Conservation (phyloP, 2,329 filamentous ascomycete genomes). For the Trichoderma sp. region DNA sequence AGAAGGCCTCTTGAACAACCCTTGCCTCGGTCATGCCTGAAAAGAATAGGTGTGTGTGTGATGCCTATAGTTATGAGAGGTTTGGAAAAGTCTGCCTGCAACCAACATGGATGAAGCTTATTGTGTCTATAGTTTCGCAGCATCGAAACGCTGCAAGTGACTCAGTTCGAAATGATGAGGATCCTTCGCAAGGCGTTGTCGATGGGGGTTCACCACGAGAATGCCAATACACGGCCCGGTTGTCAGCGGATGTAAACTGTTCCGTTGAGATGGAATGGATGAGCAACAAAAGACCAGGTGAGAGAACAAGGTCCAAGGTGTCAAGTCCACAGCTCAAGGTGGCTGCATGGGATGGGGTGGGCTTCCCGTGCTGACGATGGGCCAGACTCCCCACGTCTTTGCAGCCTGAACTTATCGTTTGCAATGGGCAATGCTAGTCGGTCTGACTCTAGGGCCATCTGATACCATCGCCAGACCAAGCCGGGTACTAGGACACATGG, state of each 20-base stretch:
- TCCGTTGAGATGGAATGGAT: background rate
- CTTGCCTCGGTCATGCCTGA: background rate
- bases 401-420: background rate
- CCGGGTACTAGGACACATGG: background rate
- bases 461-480: background rate
- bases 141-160: background rate
- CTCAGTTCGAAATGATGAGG: background rate
- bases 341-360: slow-evolving; percentile 2
- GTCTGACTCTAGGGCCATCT: background rate
- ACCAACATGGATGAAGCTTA: slow-evolving; percentile 16
- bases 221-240: background rate
- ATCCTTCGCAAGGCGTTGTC: slow-evolving; percentile 15
- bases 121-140: background rate
- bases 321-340: background rate
- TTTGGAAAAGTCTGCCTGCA: background rate
- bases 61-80: background rate
- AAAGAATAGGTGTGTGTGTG: background rate
- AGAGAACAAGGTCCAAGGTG: background rate
- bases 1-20: background rate
- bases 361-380: slow-evolving; percentile 6
- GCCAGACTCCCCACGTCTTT: background rate
- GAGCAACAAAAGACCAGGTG: background rate
- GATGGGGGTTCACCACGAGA: background rate
- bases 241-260: slow-evolving; percentile 5
- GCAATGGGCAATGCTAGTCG: background rate